Conservation (phyloP, 768 basidiomycete species). For the Mycena indigotica region DNA sequence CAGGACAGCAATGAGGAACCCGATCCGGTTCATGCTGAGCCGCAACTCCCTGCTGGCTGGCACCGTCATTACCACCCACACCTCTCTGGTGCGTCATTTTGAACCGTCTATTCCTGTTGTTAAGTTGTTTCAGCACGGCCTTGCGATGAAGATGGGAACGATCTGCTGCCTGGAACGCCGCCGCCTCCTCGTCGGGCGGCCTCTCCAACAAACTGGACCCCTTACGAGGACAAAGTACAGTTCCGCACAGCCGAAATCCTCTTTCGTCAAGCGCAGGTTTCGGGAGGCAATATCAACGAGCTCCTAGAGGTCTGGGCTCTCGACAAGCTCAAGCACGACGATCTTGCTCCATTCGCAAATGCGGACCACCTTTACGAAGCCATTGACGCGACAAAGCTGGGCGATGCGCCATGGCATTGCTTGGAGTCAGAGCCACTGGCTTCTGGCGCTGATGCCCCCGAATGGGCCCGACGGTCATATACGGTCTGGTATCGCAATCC, state of each 20-base stretch:
- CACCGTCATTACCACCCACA: neutral
- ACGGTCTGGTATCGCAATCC: slow-evolving; percentile 39
- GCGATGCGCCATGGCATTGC: slow-evolving; percentile 31
- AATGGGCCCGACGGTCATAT: slow-evolving; percentile 36
- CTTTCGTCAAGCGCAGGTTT: slow-evolving; percentile 25
- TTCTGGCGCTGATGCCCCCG: slow-evolving; percentile 22
- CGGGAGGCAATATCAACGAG: slow-evolving; percentile 25
- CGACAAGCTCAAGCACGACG: slow-evolving; percentile 13
- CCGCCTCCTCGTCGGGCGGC: neutral
- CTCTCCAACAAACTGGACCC: slow-evolving; percentile 1
- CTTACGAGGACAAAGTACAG: slow-evolving; percentile 8
- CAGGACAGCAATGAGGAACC: neutral
- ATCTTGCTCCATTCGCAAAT: slow-evolving; percentile 25
- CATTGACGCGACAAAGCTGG: slow-evolving; percentile 29
- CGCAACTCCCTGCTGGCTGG: neutral
- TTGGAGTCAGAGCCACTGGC: slow-evolving; percentile 21
- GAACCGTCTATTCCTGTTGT: neutral
- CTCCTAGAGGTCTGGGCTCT: slow-evolving; percentile 30
- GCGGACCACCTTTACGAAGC: slow-evolving; percentile 27
- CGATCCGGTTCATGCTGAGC: neutral
- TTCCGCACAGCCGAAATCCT: slow-evolving; percentile 22
- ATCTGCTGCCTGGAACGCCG: neutral
- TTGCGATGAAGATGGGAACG: neutral
- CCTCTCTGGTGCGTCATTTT: neutral
- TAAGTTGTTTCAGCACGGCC: neutral